These are phyloP conservation scores for Mortierella sp. DNA, from an alignment of 371 early-diverging fungal genomes.

Conservation along the genomic window DNA sequence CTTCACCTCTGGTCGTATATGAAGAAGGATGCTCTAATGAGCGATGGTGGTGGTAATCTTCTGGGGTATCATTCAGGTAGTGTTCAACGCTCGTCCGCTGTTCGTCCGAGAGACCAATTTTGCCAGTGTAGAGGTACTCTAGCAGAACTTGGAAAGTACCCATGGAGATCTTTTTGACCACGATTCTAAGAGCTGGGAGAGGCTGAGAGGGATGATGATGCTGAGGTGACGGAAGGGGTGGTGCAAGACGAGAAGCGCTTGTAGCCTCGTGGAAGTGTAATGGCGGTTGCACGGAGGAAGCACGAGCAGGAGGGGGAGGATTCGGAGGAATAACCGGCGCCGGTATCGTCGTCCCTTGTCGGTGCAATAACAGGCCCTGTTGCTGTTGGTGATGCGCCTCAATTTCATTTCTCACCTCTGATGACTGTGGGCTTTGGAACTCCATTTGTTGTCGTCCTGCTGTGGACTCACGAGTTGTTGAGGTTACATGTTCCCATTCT, in stretches of 20 bases:
- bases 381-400: too few relatives aligned
- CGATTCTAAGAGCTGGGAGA: slow-evolving; percentile 17
- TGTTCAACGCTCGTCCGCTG: slow-evolving; percentile 5
- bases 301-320: too few relatives aligned
- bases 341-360: too few relatives aligned
- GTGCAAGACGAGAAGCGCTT: neutral
- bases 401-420: neutral
- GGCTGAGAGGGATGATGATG: neutral
- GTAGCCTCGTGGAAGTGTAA: too few relatives aligned
- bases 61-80: slow-evolving; percentile 5
- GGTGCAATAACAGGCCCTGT: too few relatives aligned
- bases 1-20: neutral
- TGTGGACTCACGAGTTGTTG: too few relatives aligned
- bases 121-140: slow-evolving; percentile 27
- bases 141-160: slow-evolving; percentile 26
- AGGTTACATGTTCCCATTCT: neutral
- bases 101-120: slow-evolving; percentile 15
- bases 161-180: slow-evolving; percentile 9
- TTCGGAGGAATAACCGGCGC: too few relatives aligned
- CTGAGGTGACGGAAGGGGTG: neutral
- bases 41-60: neutral
- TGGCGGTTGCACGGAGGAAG: too few relatives aligned
- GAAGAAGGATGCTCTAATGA: neutral
- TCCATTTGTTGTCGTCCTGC: too few relatives aligned
- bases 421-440: too few relatives aligned